Evolutionary conservation across 768 basidiomycete genomes (phyloP).

Genomic region (Xerocomellus intermedius): DNA sequence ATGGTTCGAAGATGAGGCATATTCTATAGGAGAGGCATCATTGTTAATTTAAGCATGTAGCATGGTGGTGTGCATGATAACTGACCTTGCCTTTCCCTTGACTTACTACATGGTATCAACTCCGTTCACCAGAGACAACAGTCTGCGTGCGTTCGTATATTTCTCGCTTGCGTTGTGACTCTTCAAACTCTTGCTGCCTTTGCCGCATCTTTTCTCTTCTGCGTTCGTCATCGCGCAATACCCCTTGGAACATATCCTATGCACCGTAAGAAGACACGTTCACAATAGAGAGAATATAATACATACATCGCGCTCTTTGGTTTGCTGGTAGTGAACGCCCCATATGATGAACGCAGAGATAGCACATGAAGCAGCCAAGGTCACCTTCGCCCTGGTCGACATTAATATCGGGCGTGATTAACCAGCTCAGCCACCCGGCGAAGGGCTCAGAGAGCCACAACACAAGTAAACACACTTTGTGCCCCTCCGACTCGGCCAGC

Average conservation of each 20-base stretch:
- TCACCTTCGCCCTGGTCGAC: constrained; percentile 73
- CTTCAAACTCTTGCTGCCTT: constrained; percentile 59
- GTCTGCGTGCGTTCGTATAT: constrained; percentile 58
- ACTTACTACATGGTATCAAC: not conserved
- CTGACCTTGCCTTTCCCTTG: constrained; percentile 2
- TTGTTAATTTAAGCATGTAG: not conserved
- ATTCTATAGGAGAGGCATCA: not conserved
- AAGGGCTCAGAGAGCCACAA: constrained; percentile 24
- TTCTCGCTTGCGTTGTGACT: constrained; percentile 62
- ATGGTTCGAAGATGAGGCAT: not conserved
- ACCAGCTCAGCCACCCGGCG: constrained; percentile 18
- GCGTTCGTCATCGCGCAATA: constrained; percentile 84
- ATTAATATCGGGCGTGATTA: constrained; percentile 26
- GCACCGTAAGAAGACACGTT: constrained; percentile 10
- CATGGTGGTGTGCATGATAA: not conserved
- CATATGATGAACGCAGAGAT: constrained; percentile 73
- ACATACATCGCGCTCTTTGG: constrained; percentile 74
- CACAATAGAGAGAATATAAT: not conserved
- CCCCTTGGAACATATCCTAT: constrained; percentile 90
- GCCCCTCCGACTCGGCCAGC: constrained; percentile 13
- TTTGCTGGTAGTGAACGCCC: constrained; percentile 87
- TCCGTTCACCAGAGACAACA: constrained; percentile 20
- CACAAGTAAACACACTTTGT: constrained; percentile 40
- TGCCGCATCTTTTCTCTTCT: constrained; percentile 67
- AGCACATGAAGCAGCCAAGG: constrained; percentile 64